Base-by-base conservation (phyloP, 2,329 filamentous ascomycete species). In the Stemphylium lycopersici region DNA sequence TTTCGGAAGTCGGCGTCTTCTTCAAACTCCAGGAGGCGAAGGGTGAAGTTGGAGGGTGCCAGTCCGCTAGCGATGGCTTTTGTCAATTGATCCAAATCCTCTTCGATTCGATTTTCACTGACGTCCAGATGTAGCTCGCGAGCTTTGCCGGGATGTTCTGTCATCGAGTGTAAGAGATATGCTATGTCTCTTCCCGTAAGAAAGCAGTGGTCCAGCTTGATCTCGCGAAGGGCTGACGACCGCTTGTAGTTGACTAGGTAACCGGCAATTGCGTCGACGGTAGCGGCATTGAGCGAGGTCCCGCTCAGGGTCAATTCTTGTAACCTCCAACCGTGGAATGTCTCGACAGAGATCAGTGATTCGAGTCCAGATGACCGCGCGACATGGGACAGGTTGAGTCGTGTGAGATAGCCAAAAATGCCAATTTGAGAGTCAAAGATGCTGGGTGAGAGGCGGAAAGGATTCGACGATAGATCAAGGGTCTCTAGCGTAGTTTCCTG, bases 1-100 rank as follows among this genome's bases (percentile, higher is more conserved):
- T 85, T 81, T 32, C 84, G 81, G 59, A 90, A 90, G 52, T 86
- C 81, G 10, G 81, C 77, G 65, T 89, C 86, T 55, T 85, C 83
- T 52, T 86, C 83, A 66, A 88, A 90, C 66, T 90, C 88, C 32
- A 90, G 83, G 74, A 88, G 84, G 32, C 84, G 80, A 76, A 90
- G 85, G 4, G 85, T 87, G 24, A 90, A 71, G 60, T 84, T 84
- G 2, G 85, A 81, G 2, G 88, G 87, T 0, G 86, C 84, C 39
- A 81, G 75, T 26, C 80, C 79, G 43, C 73, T 73, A 18, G 78
- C 71, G 42, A 86, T 83, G 2, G 83, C 82, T 44, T 78, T 77
- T 7, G 81, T 79, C 37, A 86, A 76, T 36, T 81, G 77, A 45
- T 79, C 77, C 31, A 84, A 76, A 34, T 81, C 78, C 53, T 80